A percentile compares a stretch with the other conserved stretches of the same genome.
Conservation (phyloP, 2,329 filamentous ascomycete genomes). For the Ophiosphaerella korrae region DNA sequence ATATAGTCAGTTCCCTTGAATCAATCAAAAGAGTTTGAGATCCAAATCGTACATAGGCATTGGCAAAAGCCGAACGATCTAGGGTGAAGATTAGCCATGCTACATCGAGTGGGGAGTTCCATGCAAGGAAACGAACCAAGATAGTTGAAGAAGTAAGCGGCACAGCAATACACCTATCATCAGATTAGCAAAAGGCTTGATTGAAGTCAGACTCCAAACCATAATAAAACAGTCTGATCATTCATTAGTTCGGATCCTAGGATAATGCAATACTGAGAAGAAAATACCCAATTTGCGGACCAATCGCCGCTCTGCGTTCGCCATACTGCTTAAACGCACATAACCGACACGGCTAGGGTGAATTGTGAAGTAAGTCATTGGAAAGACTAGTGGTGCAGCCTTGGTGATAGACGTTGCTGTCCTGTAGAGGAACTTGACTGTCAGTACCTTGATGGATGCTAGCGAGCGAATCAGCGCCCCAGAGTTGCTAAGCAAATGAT, state of each 20-base stretch:
- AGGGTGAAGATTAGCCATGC: not conserved
- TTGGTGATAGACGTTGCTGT: not conserved
- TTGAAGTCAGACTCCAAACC: constrained; percentile 3
- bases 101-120: not conserved
- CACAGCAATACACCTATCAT: constrained; percentile 34
- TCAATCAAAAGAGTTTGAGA: not conserved
- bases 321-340: constrained; percentile 12
- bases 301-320: constrained; percentile 25
- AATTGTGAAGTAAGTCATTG: not conserved
- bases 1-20: not conserved
- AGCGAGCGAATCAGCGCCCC: constrained; percentile 20
- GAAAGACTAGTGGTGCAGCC: not conserved
- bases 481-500: constrained; percentile 22
- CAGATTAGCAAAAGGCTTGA: not conserved
- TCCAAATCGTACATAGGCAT: constrained; percentile 30
- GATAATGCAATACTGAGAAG: not conserved
- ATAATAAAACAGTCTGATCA: constrained; percentile 34
- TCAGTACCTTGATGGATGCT: constrained; percentile 24
- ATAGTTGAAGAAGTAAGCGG: constrained; percentile 42
- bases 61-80: constrained; percentile 35
- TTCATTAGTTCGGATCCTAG: constrained; percentile 1
- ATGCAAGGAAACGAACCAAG: constrained; percentile 17
- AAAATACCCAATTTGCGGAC: constrained; percentile 33
- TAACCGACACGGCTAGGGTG: constrained; percentile 4
- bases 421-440: constrained; percentile 2